Conservation (phyloP, 2,329 filamentous ascomycete genomes). For the Ophiostoma himal-ulmi region DNA sequence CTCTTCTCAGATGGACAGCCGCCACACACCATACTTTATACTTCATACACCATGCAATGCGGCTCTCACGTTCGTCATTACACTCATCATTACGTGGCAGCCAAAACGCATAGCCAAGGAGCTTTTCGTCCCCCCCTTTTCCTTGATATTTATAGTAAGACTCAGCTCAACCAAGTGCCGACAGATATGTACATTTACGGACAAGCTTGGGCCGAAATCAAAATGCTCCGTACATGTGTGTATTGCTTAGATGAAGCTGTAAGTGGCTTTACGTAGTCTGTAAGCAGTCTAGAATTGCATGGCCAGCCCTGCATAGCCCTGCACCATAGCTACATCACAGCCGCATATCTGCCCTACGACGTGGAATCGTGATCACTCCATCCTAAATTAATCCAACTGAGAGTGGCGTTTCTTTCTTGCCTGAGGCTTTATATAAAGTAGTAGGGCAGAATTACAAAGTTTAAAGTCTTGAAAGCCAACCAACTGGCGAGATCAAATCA, state of each 20-base stretch:
- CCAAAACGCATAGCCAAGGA: neutral
- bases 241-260: neutral
- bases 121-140: neutral
- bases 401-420: neutral
- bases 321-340: neutral
- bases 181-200: slow-evolving; percentile 3
- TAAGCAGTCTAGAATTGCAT: neutral
- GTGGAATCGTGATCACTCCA: neutral
- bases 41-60: neutral
- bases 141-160: neutral
- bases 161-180: neutral
- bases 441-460: neutral
- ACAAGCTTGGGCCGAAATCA: neutral
- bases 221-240: neutral
- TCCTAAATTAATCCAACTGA: too few relatives aligned
- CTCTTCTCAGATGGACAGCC: neutral
- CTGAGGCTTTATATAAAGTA: neutral
- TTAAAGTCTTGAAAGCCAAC: neutral
- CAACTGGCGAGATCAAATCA: neutral
- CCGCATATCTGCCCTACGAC: neutral
- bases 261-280: neutral
- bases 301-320: neutral
- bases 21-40: neutral
- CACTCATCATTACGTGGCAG: neutral
- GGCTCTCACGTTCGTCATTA: neutral